These are phyloP conservation scores for Arthrobotrys conoides DNA, from an alignment of 2,329 filamentous ascomycete genomes.

Conservation along the genomic window DNA sequence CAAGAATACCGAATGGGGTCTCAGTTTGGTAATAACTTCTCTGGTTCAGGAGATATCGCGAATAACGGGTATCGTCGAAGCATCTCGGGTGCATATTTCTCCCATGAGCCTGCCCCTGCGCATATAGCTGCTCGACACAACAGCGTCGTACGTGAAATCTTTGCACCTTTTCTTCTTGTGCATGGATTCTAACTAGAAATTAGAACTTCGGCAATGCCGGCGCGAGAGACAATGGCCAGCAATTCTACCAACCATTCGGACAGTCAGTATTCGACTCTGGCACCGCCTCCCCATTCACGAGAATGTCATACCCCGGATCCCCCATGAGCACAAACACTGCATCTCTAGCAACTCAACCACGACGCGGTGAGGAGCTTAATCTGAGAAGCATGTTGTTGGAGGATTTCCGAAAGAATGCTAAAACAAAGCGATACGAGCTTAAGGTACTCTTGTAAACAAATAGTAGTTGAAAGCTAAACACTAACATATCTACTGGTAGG, in stretches of 20 bases:
- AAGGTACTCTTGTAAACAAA: constrained; percentile 73
- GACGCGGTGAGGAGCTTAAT: constrained; percentile 74
- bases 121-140: constrained; percentile 53
- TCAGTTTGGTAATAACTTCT: constrained; percentile 21
- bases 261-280: constrained; percentile 59
- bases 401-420: constrained; percentile 82
- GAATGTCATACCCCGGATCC: constrained; percentile 65
- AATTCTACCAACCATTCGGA: constrained; percentile 50
- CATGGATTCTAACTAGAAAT: constrained; percentile 54
- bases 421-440: constrained; percentile 83
- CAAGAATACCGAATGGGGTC: constrained; percentile 33
- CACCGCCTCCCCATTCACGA: constrained; percentile 64
- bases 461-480: constrained; percentile 15
- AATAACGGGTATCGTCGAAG: constrained; percentile 58
- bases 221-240: constrained; percentile 49
- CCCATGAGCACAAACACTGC: constrained; percentile 64
- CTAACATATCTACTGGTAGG: constrained; percentile 68
- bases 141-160: constrained; percentile 50
- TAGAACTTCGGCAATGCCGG: constrained; percentile 65
- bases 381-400: constrained; percentile 81
- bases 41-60: constrained; percentile 42
- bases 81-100: constrained; percentile 56
- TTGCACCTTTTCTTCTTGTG: not conserved
- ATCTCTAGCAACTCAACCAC: constrained; percentile 66
- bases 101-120: constrained; percentile 39